Percentiles rank a stretch among this genome's conserved stretches.
These are phyloP conservation scores for Stephania japonica DNA, from an alignment of 164 flowering plant genomes.

Conservation along the genomic window DNA sequence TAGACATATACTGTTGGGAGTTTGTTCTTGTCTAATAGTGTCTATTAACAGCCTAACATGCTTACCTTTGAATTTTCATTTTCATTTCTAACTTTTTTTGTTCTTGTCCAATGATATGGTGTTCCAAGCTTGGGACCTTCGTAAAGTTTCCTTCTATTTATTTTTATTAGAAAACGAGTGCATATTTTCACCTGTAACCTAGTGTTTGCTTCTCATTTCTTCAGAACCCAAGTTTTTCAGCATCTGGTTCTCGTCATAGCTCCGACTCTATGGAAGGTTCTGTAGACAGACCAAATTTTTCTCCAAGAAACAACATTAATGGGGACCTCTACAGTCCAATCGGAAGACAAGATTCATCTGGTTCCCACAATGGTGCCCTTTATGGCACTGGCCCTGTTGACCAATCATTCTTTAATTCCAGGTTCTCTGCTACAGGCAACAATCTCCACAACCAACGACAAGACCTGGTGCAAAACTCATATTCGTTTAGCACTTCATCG, in stretches of 20 bases:
- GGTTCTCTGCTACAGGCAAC: slow-evolving; percentile 20
- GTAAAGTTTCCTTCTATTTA: not conserved
- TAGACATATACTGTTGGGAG: too few species aligned
- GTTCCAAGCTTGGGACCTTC: not conserved
- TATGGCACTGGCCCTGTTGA: slow-evolving; percentile 19
- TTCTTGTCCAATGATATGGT: not conserved
- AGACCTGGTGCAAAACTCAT: slow-evolving; percentile 21
- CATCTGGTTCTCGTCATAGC: slow-evolving; percentile 50
- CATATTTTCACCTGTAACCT: slow-evolving; percentile 3
- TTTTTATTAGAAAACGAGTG: not conserved
- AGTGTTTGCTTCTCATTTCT: slow-evolving; percentile 9
- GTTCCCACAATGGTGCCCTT: slow-evolving; percentile 28
- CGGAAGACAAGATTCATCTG: slow-evolving; percentile 36
- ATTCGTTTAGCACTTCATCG: slow-evolving; percentile 26
- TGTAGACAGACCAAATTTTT: slow-evolving; percentile 24
- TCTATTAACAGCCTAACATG: not conserved
- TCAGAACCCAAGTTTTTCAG: slow-evolving; percentile 55
- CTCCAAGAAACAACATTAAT: slow-evolving; percentile 28
- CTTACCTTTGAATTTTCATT: not conserved
- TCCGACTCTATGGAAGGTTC: slow-evolving; percentile 47
- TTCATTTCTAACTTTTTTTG: not conserved
- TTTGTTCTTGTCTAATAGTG: too few species aligned
- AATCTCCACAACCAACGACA: slow-evolving; percentile 21
- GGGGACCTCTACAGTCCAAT: slow-evolving; percentile 22
- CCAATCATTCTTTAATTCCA: slow-evolving; percentile 47